Evolutionary conservation across 2,329 filamentous ascomycete genomes (phyloP), one percentile per base, ranked within the genome.

Genomic region (Colletotrichum tofieldiae): DNA sequence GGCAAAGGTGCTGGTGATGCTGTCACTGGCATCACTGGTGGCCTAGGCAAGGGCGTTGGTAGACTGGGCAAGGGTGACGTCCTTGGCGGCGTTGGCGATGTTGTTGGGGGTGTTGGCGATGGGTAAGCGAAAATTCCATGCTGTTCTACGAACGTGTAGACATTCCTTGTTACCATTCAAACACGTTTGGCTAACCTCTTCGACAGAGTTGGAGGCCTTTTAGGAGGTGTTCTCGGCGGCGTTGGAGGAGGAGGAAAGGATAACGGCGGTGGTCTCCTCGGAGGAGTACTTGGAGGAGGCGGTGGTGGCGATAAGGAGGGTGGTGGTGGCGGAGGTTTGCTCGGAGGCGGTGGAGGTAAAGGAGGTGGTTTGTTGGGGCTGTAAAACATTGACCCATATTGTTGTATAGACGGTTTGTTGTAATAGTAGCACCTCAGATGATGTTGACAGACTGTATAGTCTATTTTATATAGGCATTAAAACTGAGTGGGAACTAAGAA

Each of bases 161-260:
- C 11, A 12, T n/a, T 0, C 12, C 45, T 5, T 4, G 5, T 12
- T 16, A 3, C 8, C 18, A 1, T 1, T 20, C 5, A 4, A 23
- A 7, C 3, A 14, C 1, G 20, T 1, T 16, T 16, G 14, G 8
- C 37, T 70, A 37, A 66, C 26, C 0, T 9, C 14, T 3, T 1
- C 11, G 0, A 4, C 8, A 71, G 70, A 5, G 70, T 72, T 7
- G 70, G 70, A 5, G 70, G 70, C 39, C 59, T 72, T 0, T 11
- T 72, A 5, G 70, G 70, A 2, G 70, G 70, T 47, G 70, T 72
- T 1, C 70, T 72, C 12, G 70, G 70, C 14, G 70, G 70, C 16
- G 54, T 67, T 5, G 65, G 65, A 2, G 60, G 60, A 8, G 60
- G 60, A 14, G 41, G 29, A 2, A 56, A 68, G 16, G 41, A 72